Evolutionary conservation across 768 basidiomycete species (phyloP).

Genomic region (Leccinum arenicola): DNA sequence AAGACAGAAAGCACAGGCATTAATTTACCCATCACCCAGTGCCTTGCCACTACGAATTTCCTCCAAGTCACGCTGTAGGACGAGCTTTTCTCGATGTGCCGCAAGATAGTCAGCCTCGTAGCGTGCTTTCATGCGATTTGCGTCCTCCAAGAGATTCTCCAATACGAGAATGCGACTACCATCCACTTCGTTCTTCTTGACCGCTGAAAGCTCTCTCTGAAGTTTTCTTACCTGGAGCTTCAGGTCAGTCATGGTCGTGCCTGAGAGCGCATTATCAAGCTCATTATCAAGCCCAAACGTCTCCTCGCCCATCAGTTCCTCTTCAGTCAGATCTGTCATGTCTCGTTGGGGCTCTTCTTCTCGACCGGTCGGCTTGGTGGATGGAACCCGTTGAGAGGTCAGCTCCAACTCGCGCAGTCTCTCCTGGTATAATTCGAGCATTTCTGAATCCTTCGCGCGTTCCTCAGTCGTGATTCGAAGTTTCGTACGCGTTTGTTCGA

Average conservation of each 20-base stretch:
- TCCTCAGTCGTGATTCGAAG: conserved; percentile 69
- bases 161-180: conserved; percentile 77
- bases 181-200: conserved; percentile 73
- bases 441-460: conserved; percentile 75
- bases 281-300: conserved; percentile 75
- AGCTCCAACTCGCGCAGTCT: conserved; percentile 86
- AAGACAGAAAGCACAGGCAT: not conserved
- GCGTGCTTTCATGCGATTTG: conserved; percentile 83
- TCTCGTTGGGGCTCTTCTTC: conserved; percentile 18
- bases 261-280: conserved; percentile 80
- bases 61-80: conserved; percentile 78
- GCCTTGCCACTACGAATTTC: conserved; percentile 88
- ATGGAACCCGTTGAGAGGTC: conserved; percentile 47
- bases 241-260: conserved; percentile 88
- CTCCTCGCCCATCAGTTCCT: conserved; percentile 46
- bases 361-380: conserved; percentile 23
- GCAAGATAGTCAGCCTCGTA: conserved; percentile 88
- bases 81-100: conserved; percentile 78
- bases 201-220: conserved; percentile 73
- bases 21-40: conserved; percentile 71
- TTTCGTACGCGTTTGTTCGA: conserved; percentile 71
- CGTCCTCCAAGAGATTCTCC: conserved; percentile 88
- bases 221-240: conserved; percentile 84
- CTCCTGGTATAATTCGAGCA: conserved; percentile 87
- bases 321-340: conserved; percentile 39